Evolutionary conservation across 2,329 filamentous ascomycete genomes (phyloP), one percentile per base, ranked within the genome.

Genomic region (Phyllosticta paracitricarpa): DNA sequence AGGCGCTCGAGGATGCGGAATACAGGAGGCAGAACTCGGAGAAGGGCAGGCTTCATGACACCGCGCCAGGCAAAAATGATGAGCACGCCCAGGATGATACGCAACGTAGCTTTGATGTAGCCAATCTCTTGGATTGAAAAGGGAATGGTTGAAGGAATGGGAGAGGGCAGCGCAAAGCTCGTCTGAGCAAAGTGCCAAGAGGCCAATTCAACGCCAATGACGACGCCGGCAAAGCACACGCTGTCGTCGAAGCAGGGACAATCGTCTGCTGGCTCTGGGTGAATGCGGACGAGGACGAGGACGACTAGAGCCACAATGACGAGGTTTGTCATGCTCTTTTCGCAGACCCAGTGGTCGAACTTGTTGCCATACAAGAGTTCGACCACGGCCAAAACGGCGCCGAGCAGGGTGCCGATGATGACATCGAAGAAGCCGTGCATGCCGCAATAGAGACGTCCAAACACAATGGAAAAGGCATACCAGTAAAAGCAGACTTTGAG

Each of bases 391-490:
- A 88, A 80, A 5, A 82, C 75, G 10, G 86, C 87, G 33, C 94
- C 94, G 61, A 97, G 81, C 14, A 85, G 68, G 60, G 88, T 90
- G 6, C 94, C 94, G 61, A 94, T 75, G 14, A 94, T 76, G 25
- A 97, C 91, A 73, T 99, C 94, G 53, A 94, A 80, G 75, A 97
- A 96, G 10, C 94, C 94, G 75, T 99, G 94, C 94, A 99, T 99
- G 64, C 94, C 94, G 71, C 94, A 99, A 77, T 99, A 97, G 40
- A 99, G 79, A 22, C 94, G 86, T 5, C 94, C 94, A 64, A 97
- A 78, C 51, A 97, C 83, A 70, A 99, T 97, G 26, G 93, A 97
- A 12, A 84, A 77, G 35, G 89, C 90, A 71, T 97, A 99, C 67
- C 90, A 87, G 73, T 94, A 95, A 51, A 88, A 86, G 5, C 89